These are phyloP conservation scores for Taphrina sp. DNA, from an alignment of 1,139 yeast genomes.

Conservation along the genomic window DNA sequence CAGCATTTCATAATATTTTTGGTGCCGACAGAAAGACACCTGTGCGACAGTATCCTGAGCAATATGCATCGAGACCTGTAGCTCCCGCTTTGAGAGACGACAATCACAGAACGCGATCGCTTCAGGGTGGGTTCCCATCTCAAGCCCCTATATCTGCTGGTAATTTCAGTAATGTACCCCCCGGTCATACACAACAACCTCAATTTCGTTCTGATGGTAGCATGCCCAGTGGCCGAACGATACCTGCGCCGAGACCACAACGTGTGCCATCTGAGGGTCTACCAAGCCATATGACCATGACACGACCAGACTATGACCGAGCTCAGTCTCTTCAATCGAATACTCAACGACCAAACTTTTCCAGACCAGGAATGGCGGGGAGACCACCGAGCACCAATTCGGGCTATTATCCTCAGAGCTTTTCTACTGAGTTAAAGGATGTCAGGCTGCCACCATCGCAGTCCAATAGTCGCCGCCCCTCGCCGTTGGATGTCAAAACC, in stretches of 20 bases:
- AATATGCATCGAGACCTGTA: slow-evolving; percentile 8
- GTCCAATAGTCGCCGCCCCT: background rate
- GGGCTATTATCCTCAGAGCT: background rate
- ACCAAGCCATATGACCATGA: background rate
- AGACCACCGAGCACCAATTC: background rate
- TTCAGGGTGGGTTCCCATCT: slow-evolving; percentile 4
- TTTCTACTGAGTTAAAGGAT: background rate
- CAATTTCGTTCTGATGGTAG: background rate
- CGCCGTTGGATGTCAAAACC: background rate
- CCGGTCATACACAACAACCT: slow-evolving; percentile 6
- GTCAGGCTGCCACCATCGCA: background rate
- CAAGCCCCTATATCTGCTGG: background rate
- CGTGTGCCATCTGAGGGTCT: slow-evolving; percentile 27
- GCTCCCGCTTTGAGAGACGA: slow-evolving; percentile 22
- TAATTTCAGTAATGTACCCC: background rate
- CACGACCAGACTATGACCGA: slow-evolving; percentile 25
- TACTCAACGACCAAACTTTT: slow-evolving; percentile 2
- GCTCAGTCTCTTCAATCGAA: slow-evolving; percentile 23
- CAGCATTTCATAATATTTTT: slow-evolving; percentile 14
- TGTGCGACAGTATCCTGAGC: slow-evolving; percentile 12
- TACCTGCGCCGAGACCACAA: slow-evolving; percentile 4
- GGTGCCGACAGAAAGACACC: slow-evolving; percentile 15
- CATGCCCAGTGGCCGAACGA: background rate
- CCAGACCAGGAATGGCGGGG: slow-evolving; percentile 5
- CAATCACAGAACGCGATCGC: slow-evolving; percentile 16